Percentiles rank a stretch among this genome's conserved stretches.
phyloP scores from a whole-genome alignment of 257 asterid species.

The Capsicum rhomboideum region DNA sequence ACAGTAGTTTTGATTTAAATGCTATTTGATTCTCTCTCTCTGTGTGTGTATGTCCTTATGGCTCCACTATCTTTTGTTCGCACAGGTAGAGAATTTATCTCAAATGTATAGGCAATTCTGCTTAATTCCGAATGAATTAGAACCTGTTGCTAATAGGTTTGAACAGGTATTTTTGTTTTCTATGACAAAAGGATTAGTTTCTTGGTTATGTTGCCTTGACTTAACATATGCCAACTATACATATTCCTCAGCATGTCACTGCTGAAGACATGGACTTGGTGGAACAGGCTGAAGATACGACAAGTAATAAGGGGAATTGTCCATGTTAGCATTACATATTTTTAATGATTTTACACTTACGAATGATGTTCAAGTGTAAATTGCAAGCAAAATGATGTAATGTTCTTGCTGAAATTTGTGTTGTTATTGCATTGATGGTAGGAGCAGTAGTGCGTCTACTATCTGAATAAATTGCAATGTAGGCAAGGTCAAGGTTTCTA shows the following conservation, averaged over 20 bases:
- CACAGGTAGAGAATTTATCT: conserved; percentile 41
- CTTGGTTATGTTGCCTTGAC: neutral
- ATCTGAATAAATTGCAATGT: no score
- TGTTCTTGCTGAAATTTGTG: no score
- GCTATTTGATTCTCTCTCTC: no score
- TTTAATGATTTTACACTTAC: no score
- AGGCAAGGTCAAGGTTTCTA: neutral
- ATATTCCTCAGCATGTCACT: conserved; percentile 30
- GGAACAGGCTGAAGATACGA: conserved; percentile 41
- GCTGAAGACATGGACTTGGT: conserved; percentile 37
- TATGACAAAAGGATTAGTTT: neutral
- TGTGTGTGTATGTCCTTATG: neutral
- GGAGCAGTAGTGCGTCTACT: no score
- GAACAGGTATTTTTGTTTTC: no score
- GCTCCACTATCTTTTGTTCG: neutral
- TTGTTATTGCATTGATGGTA: no score
- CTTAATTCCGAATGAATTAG: conserved; percentile 23
- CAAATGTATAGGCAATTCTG: conserved; percentile 43
- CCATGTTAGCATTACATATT: neutral
- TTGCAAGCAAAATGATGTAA: no score
- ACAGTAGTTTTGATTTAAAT: neutral
- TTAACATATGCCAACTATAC: neutral
- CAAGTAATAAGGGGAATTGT: conserved; percentile 22
- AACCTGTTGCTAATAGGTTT: conserved; percentile 23
- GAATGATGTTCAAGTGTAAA: no score